A percentile compares a stretch with the other conserved stretches of the same genome.
phyloP scores from a whole-genome alignment of 495 filamentous ascomycete species.

The Cairneyella variabilis region DNA sequence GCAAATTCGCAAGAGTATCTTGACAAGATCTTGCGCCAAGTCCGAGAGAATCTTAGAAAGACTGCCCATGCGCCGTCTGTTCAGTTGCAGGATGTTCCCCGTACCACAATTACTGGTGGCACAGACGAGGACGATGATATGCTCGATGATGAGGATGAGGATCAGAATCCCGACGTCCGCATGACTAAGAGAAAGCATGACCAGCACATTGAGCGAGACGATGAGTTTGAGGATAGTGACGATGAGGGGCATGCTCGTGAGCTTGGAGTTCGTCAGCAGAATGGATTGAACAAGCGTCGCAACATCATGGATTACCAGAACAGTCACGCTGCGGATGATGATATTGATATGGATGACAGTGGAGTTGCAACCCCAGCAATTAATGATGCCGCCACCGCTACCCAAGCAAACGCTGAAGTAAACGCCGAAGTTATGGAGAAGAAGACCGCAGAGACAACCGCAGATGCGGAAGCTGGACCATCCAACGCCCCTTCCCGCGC shows the following conservation, averaged over 20 bases:
- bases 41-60: conserved; percentile 88
- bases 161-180: conserved; percentile 81
- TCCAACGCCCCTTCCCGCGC: conserved; percentile 39
- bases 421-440: conserved; percentile 45
- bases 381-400: conserved; percentile 40
- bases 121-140: conserved; percentile 73
- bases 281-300: conserved; percentile 50
- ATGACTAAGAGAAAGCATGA: conserved; percentile 84
- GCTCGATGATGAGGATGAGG: conserved; percentile 84
- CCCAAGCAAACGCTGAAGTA: conserved; percentile 43
- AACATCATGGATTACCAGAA: conserved; percentile 72
- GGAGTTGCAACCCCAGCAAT: conserved; percentile 53
- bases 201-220: conserved; percentile 64
- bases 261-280: conserved; percentile 66
- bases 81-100: conserved; percentile 93
- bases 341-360: conserved; percentile 60
- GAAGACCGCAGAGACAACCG: conserved; percentile 39
- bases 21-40: conserved; percentile 87
- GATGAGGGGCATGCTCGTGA: conserved; percentile 78
- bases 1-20: conserved; percentile 93
- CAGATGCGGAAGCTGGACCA: conserved; percentile 35
- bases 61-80: conserved; percentile 88
- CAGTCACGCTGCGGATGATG: conserved; percentile 48
- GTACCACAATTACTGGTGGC: conserved; percentile 63
- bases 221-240: conserved; percentile 80